Percentiles rank a stretch among this genome's conserved stretches.
Conservation (phyloP, 2,329 filamentous ascomycete genomes). For the Byssochlamys sp. region DNA sequence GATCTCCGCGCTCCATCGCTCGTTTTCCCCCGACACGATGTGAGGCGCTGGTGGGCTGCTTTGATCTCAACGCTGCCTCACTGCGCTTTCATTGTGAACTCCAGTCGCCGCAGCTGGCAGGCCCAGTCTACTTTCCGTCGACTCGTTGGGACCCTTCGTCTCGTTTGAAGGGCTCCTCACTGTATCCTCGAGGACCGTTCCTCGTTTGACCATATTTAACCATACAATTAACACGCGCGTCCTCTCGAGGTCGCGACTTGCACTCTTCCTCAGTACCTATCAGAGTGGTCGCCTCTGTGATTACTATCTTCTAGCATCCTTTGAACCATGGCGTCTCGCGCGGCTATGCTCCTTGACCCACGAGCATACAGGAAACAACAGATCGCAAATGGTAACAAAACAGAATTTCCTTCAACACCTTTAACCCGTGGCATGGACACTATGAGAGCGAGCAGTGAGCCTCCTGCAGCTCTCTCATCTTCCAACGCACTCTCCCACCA, state of each 20-base stretch:
- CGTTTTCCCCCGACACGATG: background rate
- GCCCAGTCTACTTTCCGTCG: background rate
- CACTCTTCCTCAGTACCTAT: background rate
- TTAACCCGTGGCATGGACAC: background rate
- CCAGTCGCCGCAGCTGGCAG: background rate
- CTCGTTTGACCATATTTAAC: background rate
- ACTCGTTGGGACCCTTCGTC: background rate
- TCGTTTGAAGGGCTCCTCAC: background rate
- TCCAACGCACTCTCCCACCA: background rate
- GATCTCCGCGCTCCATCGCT: background rate
- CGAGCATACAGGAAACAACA: slow-evolving; percentile 30
- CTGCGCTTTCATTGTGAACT: background rate
- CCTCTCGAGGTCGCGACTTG: background rate
- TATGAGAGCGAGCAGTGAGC: background rate
- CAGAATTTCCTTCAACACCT: slow-evolving; percentile 5
- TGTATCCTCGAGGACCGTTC: background rate
- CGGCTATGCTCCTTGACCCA: slow-evolving; percentile 36
- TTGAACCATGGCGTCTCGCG: slow-evolving; percentile 29
- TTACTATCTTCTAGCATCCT: background rate
- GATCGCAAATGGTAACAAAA: slow-evolving; percentile 23
- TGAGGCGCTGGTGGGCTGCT: background rate
- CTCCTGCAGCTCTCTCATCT: background rate
- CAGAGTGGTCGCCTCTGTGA: background rate
- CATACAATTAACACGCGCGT: background rate
- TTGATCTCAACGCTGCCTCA: background rate